Evolutionary conservation across 345 rosid species (phyloP), one percentile per base, ranked within the genome.

Genomic region (Salix caprea): DNA sequence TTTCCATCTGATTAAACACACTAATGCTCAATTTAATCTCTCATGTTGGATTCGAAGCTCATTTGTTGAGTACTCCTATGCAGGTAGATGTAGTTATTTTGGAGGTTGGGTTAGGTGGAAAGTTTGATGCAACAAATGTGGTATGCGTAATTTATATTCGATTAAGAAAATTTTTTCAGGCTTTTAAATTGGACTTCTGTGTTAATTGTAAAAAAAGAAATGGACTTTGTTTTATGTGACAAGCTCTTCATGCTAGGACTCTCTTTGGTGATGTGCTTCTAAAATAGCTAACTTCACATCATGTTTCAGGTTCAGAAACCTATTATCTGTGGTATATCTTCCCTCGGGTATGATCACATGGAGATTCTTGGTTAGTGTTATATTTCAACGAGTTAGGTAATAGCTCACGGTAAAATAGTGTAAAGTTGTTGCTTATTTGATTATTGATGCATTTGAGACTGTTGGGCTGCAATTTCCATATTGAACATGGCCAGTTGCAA

Each of bases 291-390:
- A 52, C 78, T 74, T 61, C 40, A 28, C 26, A 54, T 80, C 37
- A 69, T 65, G 19, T 54, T 80, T 69, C 89, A 96, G 99, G 89
- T 96, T 78, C 88, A 85, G 78, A 80, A 77, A 77, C 99, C 99
- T 61, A 69, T 92, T 28, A 97, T 96, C 0, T 96, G 99, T 69
- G 99, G 97, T 78, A 78, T 96, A 80, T 54, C 95, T 77, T 94
- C 98, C 75, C 97, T 96, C 65, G 99, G 99, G 58, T 96, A 91
- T 84, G 99, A 96, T 79, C 99, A 96, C 85, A 96, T 91, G 98
- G 99, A 96, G 88, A 96, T 96, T 82, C 97, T 96, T 73, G 99
- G 99, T 96, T 87, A 84, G 99, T 91, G 75, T 85, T 74, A 74
- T 70, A 28, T 77, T 74, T 79, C 68, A 77, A 7, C 18, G 68